Evolutionary conservation across 441 rosid species (phyloP).

Genomic region (Gossypium aridum): DNA sequence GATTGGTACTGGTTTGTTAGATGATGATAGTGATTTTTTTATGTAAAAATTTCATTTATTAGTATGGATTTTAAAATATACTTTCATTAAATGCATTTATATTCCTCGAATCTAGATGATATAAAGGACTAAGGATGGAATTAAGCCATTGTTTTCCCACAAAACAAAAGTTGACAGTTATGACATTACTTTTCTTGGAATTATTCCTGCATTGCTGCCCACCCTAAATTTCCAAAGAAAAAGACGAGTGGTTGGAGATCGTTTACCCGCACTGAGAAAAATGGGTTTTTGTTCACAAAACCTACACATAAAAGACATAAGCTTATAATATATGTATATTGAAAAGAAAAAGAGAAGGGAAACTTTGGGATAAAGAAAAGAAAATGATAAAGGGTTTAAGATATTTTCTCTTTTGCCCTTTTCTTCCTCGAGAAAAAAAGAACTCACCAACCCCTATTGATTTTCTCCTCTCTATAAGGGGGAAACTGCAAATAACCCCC

Average conservation of each 20-base stretch:
- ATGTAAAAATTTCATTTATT: too few relatives aligned
- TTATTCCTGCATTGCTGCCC: neutral
- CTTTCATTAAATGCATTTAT: too few relatives aligned
- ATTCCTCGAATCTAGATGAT: too few relatives aligned
- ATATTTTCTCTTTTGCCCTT: slow-evolving; percentile 12
- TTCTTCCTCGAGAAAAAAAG: slow-evolving; percentile 16
- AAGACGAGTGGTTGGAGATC: slow-evolving; percentile 34
- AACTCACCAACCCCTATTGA: slow-evolving; percentile 12
- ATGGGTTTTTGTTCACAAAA: slow-evolving; percentile 14
- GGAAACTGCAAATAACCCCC: neutral
- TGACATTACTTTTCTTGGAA: neutral
- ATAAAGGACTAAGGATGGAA: too few relatives aligned
- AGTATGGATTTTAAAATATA: too few relatives aligned
- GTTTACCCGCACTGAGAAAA: slow-evolving; percentile 50
- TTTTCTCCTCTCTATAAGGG: neutral
- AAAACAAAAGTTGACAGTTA: neutral
- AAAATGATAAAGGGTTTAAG: neutral
- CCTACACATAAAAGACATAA: neutral
- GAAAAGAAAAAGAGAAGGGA: neutral
- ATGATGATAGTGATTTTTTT: too few relatives aligned
- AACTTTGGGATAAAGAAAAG: slow-evolving; percentile 16
- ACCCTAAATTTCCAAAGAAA: neutral
- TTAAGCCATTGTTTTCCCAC: neutral
- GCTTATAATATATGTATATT: neutral
- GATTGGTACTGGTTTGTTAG: too few relatives aligned